Evolutionary conservation across 768 basidiomycete genomes (phyloP), one percentile per base, ranked within the genome.

Genomic region (Epithele typhae): DNA sequence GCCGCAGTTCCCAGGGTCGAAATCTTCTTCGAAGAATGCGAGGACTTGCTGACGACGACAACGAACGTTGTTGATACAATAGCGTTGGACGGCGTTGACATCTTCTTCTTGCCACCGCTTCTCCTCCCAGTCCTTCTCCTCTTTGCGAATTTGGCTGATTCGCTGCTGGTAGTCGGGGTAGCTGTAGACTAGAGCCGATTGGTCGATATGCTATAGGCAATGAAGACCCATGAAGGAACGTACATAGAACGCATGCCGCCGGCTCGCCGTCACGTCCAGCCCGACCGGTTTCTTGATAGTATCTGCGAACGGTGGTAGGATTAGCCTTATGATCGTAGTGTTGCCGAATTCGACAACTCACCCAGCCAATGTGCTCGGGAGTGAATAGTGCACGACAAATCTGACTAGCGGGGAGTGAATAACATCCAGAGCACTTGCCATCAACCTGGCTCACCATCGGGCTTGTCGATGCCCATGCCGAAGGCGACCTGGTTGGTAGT

Each of bases 211-310:
- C 2, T 3, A 37, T 24, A 4, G 24, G 7, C n/a, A 21, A 30
- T 5, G 17, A 6, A 15, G 8, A 5, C 9, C 14, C 10, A 30
- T 11, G n/a, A 37, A 14, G 12, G 12, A 11, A 67, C 84, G 59
- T 62, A 95, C 92, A 92, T 10, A 98, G 77, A 11, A 96, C 65
- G 65, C 96, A 99, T 41, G 87, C 81, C 0, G 96, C 84, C 1
- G 79, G 76, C 55, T 76, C 64, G 4, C 91, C 92, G 59, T 99
- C 96, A 48, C 96, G 79, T 5, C 96, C 96, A 15, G 94, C 96
- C 46, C 96, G 82, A 5, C 96, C 96, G 0, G 95, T 98, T 68
- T 99, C 96, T 69, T 98, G 92, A 58, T 92, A 93, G 59, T 89
- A 89, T 2, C 87, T 89, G 43, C 23, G 36, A 24, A 9, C 9